phyloP scores from a whole-genome alignment of 305 asterid genomes.

The Solanum hybrid region DNA sequence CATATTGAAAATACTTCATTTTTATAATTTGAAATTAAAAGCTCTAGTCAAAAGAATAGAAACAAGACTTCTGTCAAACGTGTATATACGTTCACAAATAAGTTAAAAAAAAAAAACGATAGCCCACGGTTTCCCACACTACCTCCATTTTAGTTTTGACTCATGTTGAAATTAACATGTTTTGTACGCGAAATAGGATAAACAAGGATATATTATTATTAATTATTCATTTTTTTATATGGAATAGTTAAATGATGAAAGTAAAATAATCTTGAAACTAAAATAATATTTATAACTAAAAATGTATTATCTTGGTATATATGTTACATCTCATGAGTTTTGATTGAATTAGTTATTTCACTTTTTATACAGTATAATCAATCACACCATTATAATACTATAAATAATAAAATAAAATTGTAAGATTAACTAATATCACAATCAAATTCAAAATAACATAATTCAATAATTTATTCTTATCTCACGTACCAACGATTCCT shows the following conservation, averaged over 20 bases:
- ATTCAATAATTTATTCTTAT: not conserved
- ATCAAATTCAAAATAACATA: not conserved
- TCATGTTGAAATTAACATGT: slow-evolving; percentile 2
- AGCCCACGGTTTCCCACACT: not conserved
- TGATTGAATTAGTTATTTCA: not conserved
- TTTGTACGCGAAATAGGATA: not conserved
- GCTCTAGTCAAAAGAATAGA: not conserved
- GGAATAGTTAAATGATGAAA: not conserved
- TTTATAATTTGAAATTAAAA: not conserved
- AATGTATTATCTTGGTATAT: not conserved
- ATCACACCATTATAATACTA: not conserved
- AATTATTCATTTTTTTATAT: not conserved
- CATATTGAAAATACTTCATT: not conserved
- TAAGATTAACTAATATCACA: not conserved
- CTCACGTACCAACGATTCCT: not conserved
- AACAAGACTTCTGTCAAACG: not conserved
- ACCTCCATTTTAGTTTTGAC: not conserved
- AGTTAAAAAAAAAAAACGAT: not conserved
- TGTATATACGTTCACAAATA: not conserved
- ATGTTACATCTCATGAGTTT: not conserved
- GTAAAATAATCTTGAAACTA: not conserved
- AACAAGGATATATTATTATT: not conserved
- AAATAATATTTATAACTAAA: not conserved
- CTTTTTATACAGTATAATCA: not conserved
- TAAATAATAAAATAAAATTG: not conserved